Evolutionary conservation across 345 rosid species (phyloP).

Genomic region (Linum usitatissimum): DNA sequence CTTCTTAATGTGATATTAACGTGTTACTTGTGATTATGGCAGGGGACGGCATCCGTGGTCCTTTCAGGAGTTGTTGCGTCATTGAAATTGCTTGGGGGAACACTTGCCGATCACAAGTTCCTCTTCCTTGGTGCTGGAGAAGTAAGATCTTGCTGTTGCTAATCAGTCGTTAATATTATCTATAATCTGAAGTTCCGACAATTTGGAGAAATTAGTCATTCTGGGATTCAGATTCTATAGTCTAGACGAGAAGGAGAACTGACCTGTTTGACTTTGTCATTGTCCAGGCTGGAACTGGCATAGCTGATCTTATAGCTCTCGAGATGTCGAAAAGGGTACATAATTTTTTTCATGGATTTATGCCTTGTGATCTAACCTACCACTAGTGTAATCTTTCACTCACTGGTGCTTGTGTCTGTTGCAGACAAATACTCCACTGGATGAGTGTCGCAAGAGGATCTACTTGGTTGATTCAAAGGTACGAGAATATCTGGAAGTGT

Average conservation of each 20-base stretch:
- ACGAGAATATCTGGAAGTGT: not conserved
- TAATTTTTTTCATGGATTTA: not conserved
- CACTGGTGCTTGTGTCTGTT: not conserved
- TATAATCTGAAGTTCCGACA: too few relatives aligned
- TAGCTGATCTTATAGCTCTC: constrained; percentile 3
- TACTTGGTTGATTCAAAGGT: constrained; percentile 4
- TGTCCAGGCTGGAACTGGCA: constrained; percentile 6
- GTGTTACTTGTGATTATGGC: not conserved
- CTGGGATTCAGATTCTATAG: not conserved
- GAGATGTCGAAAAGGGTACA: not conserved
- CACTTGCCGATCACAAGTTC: constrained; percentile 4
- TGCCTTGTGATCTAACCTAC: not conserved
- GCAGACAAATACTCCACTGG: not conserved
- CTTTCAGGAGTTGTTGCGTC: constrained; percentile 4
- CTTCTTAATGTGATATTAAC: not conserved
- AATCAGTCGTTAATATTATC: not conserved
- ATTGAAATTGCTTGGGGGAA: not conserved
- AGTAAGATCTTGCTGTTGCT: not conserved
- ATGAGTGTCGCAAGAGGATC: constrained; percentile 3
- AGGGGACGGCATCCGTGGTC: constrained; percentile 4
- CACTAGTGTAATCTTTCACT: not conserved
- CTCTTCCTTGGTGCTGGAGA: constrained; percentile 5
- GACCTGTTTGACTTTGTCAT: not conserved
- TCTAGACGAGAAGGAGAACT: not conserved
- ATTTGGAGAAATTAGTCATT: not conserved